Conservation (phyloP, 768 basidiomycete species). For the Artomyces pyxidatus region DNA sequence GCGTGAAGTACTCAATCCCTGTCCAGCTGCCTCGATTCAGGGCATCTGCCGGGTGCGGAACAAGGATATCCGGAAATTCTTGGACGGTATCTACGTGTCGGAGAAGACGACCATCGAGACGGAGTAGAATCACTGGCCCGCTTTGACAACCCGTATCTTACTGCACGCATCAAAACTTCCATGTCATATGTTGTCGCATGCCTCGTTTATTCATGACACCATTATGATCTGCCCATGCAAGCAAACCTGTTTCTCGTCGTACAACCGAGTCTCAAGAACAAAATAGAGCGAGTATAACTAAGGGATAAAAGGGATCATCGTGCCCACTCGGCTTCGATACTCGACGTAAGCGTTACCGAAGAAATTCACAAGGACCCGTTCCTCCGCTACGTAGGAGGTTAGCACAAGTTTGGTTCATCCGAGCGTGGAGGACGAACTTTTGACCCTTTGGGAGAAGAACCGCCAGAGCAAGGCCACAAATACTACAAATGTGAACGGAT, state of each 20-base stretch:
- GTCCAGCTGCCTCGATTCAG: slow-evolving; percentile 87
- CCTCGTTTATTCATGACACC: slow-evolving; percentile 23
- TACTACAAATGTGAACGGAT: slow-evolving; percentile 61
- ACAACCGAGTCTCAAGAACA: no score
- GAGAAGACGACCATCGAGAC: slow-evolving; percentile 62
- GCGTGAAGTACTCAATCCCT: slow-evolving; percentile 7
- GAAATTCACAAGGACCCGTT: slow-evolving; percentile 69
- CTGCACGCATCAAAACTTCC: slow-evolving; percentile 19
- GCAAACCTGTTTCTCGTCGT: no score
- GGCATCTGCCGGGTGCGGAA: slow-evolving; percentile 94
- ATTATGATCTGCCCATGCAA: slow-evolving; percentile 15
- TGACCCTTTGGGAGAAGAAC: slow-evolving; percentile 80
- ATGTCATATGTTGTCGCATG: slow-evolving; percentile 20
- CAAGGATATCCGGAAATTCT: slow-evolving; percentile 99
- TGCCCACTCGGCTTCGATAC: slow-evolving; percentile 74
- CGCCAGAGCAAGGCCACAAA: slow-evolving; percentile 68
- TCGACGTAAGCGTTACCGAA: slow-evolving; percentile 82
- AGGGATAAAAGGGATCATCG: slow-evolving; percentile 79
- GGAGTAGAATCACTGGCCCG: slow-evolving; percentile 13
- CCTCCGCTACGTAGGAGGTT: slow-evolving; percentile 54
- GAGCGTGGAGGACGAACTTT: slow-evolving; percentile 43
- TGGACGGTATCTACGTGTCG: slow-evolving; percentile 90
- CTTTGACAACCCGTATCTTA: background rate
- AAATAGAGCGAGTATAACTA: slow-evolving; percentile 22
- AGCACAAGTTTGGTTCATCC: background rate